Evolutionary conservation across 805 yeast genomes (phyloP).

Genomic region (Metschnikowia lachancei): DNA sequence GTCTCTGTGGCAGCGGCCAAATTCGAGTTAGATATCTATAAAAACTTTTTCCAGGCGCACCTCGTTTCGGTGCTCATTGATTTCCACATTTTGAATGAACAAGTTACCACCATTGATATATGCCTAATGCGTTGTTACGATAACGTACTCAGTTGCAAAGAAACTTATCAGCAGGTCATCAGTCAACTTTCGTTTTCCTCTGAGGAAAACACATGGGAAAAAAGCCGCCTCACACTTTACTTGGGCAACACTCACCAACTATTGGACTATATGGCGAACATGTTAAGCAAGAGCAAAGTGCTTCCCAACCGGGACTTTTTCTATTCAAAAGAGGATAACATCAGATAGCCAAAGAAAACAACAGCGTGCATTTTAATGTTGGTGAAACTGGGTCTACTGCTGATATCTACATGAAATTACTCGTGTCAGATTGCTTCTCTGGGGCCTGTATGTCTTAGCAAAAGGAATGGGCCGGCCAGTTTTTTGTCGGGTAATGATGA

Average conservation of each 20-base stretch:
- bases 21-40: slow-evolving; percentile 12
- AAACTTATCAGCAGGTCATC: slow-evolving; percentile 21
- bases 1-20: slow-evolving; percentile 3
- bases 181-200: slow-evolving; percentile 18
- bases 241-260: slow-evolving; percentile 26
- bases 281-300: slow-evolving; percentile 22
- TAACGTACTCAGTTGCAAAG: slow-evolving; percentile 17
- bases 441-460: too few relatives aligned
- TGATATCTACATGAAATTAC: too few relatives aligned
- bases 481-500: too few relatives aligned
- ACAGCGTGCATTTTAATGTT: too few relatives aligned
- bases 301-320: slow-evolving; percentile 25
- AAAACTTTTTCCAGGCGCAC: slow-evolving; percentile 20
- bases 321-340: slow-evolving; percentile 13
- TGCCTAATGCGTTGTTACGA: slow-evolving; percentile 11
- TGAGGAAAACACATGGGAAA: slow-evolving; percentile 13
- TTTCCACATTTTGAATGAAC: neutral
- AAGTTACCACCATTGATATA: neutral
- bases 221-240: slow-evolving; percentile 23
- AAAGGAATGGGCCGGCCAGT: too few relatives aligned
- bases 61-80: slow-evolving; percentile 11
- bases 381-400: too few relatives aligned
- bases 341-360: neutral
- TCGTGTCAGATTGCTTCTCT: too few relatives aligned
- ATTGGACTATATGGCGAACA: slow-evolving; percentile 22